phyloP scores from a whole-genome alignment of 1,284 basidiomycete genomes.

The Papiliotrema laurentii region DNA sequence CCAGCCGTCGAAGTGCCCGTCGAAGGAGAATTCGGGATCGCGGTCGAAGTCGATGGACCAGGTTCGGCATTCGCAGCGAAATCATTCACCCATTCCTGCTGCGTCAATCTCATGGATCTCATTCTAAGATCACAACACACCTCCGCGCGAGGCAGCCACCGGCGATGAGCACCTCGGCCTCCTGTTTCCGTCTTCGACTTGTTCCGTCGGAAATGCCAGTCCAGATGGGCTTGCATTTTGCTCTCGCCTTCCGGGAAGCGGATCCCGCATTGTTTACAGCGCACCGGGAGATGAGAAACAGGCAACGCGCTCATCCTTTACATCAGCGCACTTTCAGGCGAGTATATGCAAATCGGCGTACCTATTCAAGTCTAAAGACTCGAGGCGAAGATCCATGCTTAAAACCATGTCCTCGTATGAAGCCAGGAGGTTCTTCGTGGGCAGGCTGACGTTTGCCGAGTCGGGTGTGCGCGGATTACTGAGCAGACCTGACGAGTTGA shows the following conservation, averaged over 20 bases:
- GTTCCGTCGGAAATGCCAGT: slow-evolving; percentile 96
- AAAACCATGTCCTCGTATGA: slow-evolving; percentile 70
- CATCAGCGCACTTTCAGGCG: slow-evolving; percentile 6
- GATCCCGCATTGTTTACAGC: slow-evolving; percentile 92
- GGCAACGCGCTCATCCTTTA: slow-evolving; percentile 66
- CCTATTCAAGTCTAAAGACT: slow-evolving; percentile 67
- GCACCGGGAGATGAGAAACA: slow-evolving; percentile 67
- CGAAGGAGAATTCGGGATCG: too few species aligned
- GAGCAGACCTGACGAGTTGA: slow-evolving; percentile 32
- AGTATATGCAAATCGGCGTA: slow-evolving; percentile 45
- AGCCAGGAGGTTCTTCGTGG: slow-evolving; percentile 51
- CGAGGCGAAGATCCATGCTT: slow-evolving; percentile 63
- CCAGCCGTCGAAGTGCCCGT: slow-evolving; percentile 3
- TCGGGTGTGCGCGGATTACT: slow-evolving; percentile 53
- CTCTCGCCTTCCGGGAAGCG: slow-evolving; percentile 70
- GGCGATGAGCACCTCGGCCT: slow-evolving; percentile 81
- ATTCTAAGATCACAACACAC: slow-evolving; percentile 54
- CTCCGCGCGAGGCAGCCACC: slow-evolving; percentile 82
- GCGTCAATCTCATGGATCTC: slow-evolving; percentile 46
- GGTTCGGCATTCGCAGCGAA: slow-evolving; percentile 35
- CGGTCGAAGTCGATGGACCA: slow-evolving; percentile 22
- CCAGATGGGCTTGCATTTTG: slow-evolving; percentile 81
- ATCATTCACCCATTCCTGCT: slow-evolving; percentile 86
- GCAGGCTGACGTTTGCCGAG: slow-evolving; percentile 21
- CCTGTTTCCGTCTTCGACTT: slow-evolving; percentile 76